Evolutionary conservation across 2,329 filamentous ascomycete species (phyloP).

Genomic region (Teratosphaeriaceae sp.): DNA sequence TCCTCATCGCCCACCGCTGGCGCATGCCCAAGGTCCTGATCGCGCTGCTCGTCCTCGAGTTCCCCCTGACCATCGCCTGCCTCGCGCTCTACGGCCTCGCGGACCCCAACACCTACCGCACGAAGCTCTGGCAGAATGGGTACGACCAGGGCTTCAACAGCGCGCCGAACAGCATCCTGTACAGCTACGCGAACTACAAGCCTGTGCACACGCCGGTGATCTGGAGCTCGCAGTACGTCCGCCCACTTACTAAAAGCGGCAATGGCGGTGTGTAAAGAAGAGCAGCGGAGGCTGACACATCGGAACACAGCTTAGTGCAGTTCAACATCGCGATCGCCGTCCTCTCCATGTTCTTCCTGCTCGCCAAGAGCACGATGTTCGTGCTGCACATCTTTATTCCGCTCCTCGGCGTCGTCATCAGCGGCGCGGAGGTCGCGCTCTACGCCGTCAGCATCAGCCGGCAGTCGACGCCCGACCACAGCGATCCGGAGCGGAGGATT

Average conservation of each 20-base stretch:
- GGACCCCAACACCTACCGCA: constrained; percentile 65
- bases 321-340: constrained; percentile 73
- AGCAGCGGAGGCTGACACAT: constrained; percentile 7
- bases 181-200: constrained; percentile 65
- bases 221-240: constrained; percentile 65
- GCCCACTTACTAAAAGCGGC: neutral
- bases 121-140: constrained; percentile 66
- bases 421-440: constrained; percentile 52
- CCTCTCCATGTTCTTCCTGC: constrained; percentile 67
- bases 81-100: constrained; percentile 68
- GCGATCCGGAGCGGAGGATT: constrained; percentile 57
- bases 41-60: constrained; percentile 58
- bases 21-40: constrained; percentile 46
- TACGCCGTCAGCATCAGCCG: constrained; percentile 62
- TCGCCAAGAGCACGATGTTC: constrained; percentile 62
- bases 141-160: constrained; percentile 67
- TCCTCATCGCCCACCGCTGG: constrained; percentile 46
- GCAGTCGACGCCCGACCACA: constrained; percentile 67
- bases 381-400: constrained; percentile 68
- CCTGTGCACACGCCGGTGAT: constrained; percentile 58
- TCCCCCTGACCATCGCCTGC: constrained; percentile 56
- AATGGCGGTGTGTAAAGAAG: too few species aligned
- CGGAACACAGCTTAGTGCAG: constrained; percentile 60
- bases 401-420: constrained; percentile 53
- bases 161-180: constrained; percentile 61